Percentiles rank a stretch among this genome's conserved stretches.
These are phyloP conservation scores for Casuarina glauca DNA, from an alignment of 306 rosid species.

Conservation along the genomic window DNA sequence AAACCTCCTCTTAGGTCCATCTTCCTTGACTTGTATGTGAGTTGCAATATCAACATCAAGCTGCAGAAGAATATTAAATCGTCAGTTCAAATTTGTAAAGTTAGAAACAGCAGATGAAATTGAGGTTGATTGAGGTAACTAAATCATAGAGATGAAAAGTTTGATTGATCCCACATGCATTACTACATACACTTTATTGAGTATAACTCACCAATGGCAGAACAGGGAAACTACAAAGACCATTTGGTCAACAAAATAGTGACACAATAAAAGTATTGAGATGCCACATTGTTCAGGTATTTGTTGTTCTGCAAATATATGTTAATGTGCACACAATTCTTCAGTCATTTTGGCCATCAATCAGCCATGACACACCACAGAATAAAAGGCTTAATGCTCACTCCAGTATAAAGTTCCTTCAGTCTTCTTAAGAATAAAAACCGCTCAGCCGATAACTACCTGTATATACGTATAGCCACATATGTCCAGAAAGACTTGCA, in stretches of 20 bases:
- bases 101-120: conserved; percentile 4
- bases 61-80: conserved; percentile 49
- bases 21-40: conserved; percentile 73
- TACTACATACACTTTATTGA: neutral
- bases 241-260: neutral
- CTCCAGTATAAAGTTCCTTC: neutral
- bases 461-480: neutral
- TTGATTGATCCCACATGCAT: neutral
- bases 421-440: neutral
- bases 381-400: neutral
- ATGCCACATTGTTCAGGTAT: neutral
- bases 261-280: neutral
- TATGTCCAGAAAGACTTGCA: neutral
- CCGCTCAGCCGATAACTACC: neutral
- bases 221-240: neutral
- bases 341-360: neutral
- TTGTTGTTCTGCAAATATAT: neutral
- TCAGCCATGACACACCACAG: neutral
- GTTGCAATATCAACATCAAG: conserved; percentile 75
- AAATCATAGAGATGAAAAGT: neutral
- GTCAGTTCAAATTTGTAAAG: conserved; percentile 16
- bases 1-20: conserved; percentile 95
- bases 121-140: neutral
- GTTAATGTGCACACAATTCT: neutral
- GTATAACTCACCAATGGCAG: neutral